phyloP scores from a whole-genome alignment of 2,329 filamentous ascomycete species.

The Ophiostoma australiae region DNA sequence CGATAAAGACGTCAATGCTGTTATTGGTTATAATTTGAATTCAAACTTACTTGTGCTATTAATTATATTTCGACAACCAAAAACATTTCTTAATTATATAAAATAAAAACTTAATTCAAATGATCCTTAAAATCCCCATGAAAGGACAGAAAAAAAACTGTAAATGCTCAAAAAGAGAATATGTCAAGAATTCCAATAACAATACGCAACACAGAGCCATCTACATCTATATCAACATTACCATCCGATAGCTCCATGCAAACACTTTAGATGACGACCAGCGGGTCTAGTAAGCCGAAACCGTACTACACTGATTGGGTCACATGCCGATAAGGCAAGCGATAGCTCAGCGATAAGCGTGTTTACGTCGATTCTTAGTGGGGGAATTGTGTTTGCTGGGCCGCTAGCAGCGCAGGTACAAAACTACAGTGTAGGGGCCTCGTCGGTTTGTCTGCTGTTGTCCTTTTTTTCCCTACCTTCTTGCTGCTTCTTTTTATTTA shows the following conservation, averaged over 20 bases:
- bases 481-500: not conserved
- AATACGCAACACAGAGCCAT: not conserved
- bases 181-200: not conserved
- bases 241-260: not conserved
- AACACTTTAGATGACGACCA: not conserved
- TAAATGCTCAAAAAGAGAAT: no score
- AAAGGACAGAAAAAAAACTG: no score
- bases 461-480: not conserved
- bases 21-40: no score
- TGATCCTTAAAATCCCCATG: no score
- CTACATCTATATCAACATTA: not conserved
- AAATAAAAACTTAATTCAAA: no score
- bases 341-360: not conserved
- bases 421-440: not conserved
- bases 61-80: no score
- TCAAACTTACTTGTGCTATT: no score
- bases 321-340: constrained; percentile 7
- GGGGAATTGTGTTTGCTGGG: constrained; percentile 5
- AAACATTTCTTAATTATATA: no score
- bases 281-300: not conserved
- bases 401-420: not conserved
- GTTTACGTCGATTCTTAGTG: constrained; percentile 1
- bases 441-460: not conserved
- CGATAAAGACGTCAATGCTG: no score
- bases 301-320: constrained; percentile 4